Evolutionary conservation across 345 rosid genomes (phyloP).

Genomic region (Jatropha curcas): DNA sequence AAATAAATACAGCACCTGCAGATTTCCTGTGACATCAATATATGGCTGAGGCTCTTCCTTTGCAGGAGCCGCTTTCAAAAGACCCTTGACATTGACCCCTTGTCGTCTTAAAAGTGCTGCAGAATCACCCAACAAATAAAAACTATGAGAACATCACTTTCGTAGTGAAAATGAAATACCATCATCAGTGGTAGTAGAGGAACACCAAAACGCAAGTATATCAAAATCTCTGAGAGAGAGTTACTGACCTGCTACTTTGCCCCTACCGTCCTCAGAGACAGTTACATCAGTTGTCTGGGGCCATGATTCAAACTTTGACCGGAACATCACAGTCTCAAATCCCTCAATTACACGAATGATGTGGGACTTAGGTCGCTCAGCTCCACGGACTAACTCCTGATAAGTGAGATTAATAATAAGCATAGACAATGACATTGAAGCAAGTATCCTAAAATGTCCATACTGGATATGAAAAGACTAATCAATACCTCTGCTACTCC

Average conservation of each 20-base stretch:
- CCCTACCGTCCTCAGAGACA: conserved; percentile 93
- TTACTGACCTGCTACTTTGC: conserved; percentile 93
- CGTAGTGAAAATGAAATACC: not conserved
- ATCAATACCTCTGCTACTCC: conserved; percentile 72
- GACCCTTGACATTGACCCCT: conserved; percentile 90
- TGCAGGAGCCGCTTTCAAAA: conserved; percentile 70
- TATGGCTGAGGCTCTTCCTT: conserved; percentile 83
- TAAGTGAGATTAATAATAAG: conserved; percentile 7
- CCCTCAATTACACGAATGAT: conserved; percentile 91
- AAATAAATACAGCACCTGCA: conserved; percentile 57
- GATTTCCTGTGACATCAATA: conserved; percentile 92
- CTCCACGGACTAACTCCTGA: conserved; percentile 64
- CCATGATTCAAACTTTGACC: conserved; percentile 92
- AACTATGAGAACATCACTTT: conserved; percentile 12
- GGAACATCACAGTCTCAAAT: conserved; percentile 88
- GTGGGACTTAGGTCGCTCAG: conserved; percentile 60
- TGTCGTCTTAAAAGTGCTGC: conserved; percentile 86
- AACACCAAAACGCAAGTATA: conserved; percentile 5
- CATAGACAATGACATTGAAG: conserved; percentile 7
- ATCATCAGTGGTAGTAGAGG: conserved; percentile 1
- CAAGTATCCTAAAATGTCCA: not conserved
- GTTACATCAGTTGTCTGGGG: conserved; percentile 59
- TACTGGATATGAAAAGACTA: conserved; percentile 17
- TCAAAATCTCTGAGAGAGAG: conserved; percentile 12
- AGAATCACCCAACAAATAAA: conserved; percentile 23